These are phyloP conservation scores for Periconia sp. DNA, from an alignment of 2,329 filamentous ascomycete species.

Conservation along the genomic window DNA sequence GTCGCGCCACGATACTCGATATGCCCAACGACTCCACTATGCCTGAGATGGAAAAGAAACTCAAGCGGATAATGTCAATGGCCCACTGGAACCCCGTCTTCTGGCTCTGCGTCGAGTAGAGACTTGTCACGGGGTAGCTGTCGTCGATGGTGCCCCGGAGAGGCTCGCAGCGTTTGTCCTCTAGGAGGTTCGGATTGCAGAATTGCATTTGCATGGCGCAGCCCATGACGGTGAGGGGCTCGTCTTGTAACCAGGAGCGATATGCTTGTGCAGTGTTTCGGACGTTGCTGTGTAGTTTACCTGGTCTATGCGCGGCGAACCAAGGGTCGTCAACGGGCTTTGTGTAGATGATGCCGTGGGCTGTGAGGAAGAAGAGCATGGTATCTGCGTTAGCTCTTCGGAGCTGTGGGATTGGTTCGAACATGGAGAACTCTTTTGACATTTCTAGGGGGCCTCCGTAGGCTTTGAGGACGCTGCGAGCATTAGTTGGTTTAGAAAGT, in stretches of 20 bases:
- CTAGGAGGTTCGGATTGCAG: slow-evolving; percentile 34
- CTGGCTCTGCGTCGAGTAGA: slow-evolving; percentile 7
- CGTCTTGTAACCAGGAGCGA: slow-evolving; percentile 23
- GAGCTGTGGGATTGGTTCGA: slow-evolving; percentile 33
- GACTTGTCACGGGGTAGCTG: slow-evolving; percentile 1
- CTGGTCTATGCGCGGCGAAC: slow-evolving; percentile 30
- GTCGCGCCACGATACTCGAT: slow-evolving; percentile 15
- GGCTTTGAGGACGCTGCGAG: neutral
- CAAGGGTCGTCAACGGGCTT: slow-evolving; percentile 36
- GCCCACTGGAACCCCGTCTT: slow-evolving; percentile 9
- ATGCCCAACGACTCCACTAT: slow-evolving; percentile 15
- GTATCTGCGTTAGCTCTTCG: slow-evolving; percentile 37
- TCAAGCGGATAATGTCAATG: slow-evolving; percentile 6
- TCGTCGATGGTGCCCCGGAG: slow-evolving; percentile 20
- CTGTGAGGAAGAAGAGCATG: slow-evolving; percentile 37
- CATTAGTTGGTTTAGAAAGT: neutral
- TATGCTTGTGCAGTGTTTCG: slow-evolving; percentile 1
- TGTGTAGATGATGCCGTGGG: slow-evolving; percentile 31
- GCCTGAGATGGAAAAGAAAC: slow-evolving; percentile 8
- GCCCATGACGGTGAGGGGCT: slow-evolving; percentile 27
- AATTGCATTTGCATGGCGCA: slow-evolving; percentile 45
- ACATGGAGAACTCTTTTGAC: neutral
- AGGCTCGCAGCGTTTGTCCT: slow-evolving; percentile 21
- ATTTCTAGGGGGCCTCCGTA: slow-evolving; percentile 3
- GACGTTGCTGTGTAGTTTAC: slow-evolving; percentile 1